Conservation (phyloP, 352 stramenopile genomes). For the Halophytophthora batemanensis region DNA sequence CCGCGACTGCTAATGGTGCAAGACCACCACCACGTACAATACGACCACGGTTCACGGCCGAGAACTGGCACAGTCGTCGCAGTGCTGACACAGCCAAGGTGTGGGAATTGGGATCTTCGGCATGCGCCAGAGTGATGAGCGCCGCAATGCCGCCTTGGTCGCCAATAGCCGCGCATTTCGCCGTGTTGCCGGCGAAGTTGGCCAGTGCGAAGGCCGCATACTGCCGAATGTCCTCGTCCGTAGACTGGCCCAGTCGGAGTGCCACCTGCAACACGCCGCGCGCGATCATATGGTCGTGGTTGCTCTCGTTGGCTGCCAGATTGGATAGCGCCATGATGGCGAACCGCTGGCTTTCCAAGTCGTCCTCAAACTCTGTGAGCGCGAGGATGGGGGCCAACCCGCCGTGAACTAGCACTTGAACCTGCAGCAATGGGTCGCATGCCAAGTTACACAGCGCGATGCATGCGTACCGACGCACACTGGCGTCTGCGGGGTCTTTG, state of each 20-base stretch:
- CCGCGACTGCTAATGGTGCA: constrained; percentile 78
- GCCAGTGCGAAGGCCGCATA: constrained; percentile 92
- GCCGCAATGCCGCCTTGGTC: constrained; percentile 86
- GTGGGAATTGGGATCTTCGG: constrained; percentile 86
- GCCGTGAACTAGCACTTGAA: constrained; percentile 92
- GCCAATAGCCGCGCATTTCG: constrained; percentile 87
- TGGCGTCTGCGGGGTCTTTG: constrained; percentile 84
- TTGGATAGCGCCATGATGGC: constrained; percentile 95
- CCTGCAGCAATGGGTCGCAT: constrained; percentile 87
- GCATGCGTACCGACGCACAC: constrained; percentile 88
- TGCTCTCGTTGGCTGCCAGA: constrained; percentile 92
- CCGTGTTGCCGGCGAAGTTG: constrained; percentile 90
- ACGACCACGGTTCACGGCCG: constrained; percentile 79
- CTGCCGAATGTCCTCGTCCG: constrained; percentile 82
- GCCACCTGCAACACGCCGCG: constrained; percentile 85
- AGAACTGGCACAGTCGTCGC: constrained; percentile 90
- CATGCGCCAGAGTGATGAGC: constrained; percentile 89
- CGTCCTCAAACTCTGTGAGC: constrained; percentile 55
- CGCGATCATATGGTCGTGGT: constrained; percentile 90
- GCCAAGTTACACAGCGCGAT: constrained; percentile 95
- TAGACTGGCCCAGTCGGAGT: constrained; percentile 63
- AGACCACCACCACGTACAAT: constrained; percentile 88
- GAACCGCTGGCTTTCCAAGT: constrained; percentile 88
- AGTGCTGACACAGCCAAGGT: constrained; percentile 92
- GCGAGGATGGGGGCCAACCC: constrained; percentile 85